Evolutionary conservation across 192 early-diverging fungal genomes (phyloP), one percentile per base, ranked within the genome.

Genomic region (Glomus cerebriforme): DNA sequence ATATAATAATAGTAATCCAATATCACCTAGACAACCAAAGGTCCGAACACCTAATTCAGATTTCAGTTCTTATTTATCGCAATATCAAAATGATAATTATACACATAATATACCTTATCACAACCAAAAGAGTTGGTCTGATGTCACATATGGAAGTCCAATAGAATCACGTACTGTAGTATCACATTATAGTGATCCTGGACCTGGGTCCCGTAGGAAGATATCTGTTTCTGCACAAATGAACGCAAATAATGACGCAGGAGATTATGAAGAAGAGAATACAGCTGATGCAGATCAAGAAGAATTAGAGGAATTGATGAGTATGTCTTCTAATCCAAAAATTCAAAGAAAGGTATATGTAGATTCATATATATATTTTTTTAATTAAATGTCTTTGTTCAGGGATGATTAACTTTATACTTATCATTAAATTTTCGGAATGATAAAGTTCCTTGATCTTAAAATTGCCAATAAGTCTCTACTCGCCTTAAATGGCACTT

Each of bases 391-490:
- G 37, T 43, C 2, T 43, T 35, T 24, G 4, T 34, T 54, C 24
- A 22, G 13, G 2, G 26, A 43, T 32, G 26, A 43, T 32, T 74
- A 32, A 31, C 17, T 59, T 64, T 49, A 15, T 64, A 43, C 63
- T 10, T 27, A n/a, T 65, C 15, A 8, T 39, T 39, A 39, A 39
- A 39, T 39, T 39, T 39, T 39, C 37, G 37, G 43, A 31, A 29
- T 37, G 12, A 67, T n/a, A n/a, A 67, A 78, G 76, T 31, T 78
- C 24, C 59, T 54, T 67, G 64, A 78, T 54, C 65, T 78, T 29
- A 78, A 32, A 78, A 54, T 63, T 64, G 47, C 76, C 17, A 78
- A 78, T 58, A 58, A 78, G 54, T 47, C 62, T 29, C 47, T 78
- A 12, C 17, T 78, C 15, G n/a, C 62, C 7, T 1, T 65, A 12